Evolutionary conservation across 2,329 filamentous ascomycete genomes (phyloP).

Genomic region (Colletotrichum gigasporum): DNA sequence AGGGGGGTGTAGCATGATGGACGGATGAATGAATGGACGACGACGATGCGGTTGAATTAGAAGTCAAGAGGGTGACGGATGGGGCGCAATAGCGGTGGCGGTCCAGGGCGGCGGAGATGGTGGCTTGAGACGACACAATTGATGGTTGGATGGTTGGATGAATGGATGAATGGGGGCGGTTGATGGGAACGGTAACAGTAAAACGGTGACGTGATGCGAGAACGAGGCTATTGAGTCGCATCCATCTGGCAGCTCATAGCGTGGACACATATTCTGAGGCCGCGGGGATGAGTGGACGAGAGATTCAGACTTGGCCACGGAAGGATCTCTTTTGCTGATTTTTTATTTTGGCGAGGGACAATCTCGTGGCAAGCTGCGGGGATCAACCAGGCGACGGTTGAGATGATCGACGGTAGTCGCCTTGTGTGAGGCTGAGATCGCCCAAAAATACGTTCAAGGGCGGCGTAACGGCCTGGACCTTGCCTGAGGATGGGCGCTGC

Average conservation of each 20-base stretch:
- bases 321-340: constrained; percentile 14
- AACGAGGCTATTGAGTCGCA: constrained; percentile 13
- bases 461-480: neutral
- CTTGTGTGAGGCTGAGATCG: constrained; percentile 29
- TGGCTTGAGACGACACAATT: constrained; percentile 12
- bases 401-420: constrained; percentile 26
- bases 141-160: constrained; percentile 3
- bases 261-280: constrained; percentile 5
- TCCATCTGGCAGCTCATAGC: neutral
- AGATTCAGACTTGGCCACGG: constrained; percentile 10
- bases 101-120: neutral
- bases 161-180: neutral
- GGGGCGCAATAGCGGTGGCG: neutral
- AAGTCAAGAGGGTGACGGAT: neutral
- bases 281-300: constrained; percentile 6
- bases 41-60: neutral
- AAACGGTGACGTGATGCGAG: constrained; percentile 12
- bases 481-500: neutral
- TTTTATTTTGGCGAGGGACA: neutral
- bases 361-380: constrained; percentile 19
- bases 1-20: neutral
- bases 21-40: neutral
- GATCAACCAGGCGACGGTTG: constrained; percentile 22
- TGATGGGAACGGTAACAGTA: neutral
- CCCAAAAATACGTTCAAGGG: constrained; percentile 14